phyloP scores from a whole-genome alignment of 2,329 filamentous ascomycete species.

The Diaporthe aspalathi region DNA sequence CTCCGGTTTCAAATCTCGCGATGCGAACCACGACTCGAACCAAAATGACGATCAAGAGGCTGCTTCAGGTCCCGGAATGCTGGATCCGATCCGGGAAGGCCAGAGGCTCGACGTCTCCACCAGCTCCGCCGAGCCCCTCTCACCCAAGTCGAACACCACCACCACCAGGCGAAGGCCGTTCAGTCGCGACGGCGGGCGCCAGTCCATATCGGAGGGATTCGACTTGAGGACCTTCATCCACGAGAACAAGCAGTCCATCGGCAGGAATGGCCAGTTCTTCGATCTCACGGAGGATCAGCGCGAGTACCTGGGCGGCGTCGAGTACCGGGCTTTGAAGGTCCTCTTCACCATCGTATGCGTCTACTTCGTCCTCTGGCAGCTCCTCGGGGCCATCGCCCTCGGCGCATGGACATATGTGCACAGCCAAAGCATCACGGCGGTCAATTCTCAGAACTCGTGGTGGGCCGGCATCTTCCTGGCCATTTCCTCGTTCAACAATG shows the following conservation, averaged over 20 bases:
- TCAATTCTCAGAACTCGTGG: conserved; percentile 58
- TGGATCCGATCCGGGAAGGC: conserved; percentile 33
- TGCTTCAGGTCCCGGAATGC: conserved; percentile 22
- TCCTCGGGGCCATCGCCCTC: conserved; percentile 68
- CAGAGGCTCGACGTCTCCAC: conserved; percentile 25
- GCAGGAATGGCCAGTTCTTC: conserved; percentile 66
- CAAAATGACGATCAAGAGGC: background rate
- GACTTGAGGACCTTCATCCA: conserved; percentile 48
- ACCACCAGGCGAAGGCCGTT: conserved; percentile 24
- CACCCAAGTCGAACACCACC: conserved; percentile 11
- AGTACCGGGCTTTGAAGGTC: conserved; percentile 72
- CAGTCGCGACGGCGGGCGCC: conserved; percentile 34
- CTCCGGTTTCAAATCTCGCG: background rate
- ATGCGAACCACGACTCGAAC: background rate
- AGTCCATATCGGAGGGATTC: conserved; percentile 39
- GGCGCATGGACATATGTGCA: conserved; percentile 54
- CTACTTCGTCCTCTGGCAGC: conserved; percentile 70
- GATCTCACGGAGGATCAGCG: conserved; percentile 64
- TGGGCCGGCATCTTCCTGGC: conserved; percentile 68
- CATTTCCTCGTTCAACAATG: conserved; percentile 68
- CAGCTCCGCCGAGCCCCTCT: conserved; percentile 20
- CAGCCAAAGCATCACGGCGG: conserved; percentile 28
- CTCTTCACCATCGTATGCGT: conserved; percentile 69
- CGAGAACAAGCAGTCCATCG: conserved; percentile 51
- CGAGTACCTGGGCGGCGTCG: conserved; percentile 69